Evolutionary conservation across 805 yeast species (phyloP).

Genomic region (Metschnikowia reukaufii): DNA sequence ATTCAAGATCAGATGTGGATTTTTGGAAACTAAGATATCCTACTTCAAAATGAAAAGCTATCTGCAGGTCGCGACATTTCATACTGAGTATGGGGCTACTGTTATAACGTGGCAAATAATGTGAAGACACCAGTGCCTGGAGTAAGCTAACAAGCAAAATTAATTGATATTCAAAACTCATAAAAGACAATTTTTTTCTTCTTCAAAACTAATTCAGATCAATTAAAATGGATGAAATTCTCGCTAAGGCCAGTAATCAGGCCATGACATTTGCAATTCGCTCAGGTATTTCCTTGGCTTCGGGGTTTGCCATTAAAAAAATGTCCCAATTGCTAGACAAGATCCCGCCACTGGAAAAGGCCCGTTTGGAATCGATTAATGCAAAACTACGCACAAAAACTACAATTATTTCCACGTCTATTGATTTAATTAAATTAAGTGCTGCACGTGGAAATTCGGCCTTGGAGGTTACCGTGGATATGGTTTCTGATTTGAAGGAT

Average conservation of each 20-base stretch:
- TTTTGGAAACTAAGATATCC: too few species aligned
- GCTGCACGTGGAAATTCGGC: conserved; percentile 63
- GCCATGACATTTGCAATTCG: conserved; percentile 78
- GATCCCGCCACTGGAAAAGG: conserved; percentile 55
- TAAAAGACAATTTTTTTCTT: too few species aligned
- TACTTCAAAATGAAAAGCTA: too few species aligned
- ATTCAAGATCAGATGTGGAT: too few species aligned
- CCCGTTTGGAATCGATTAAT: conserved; percentile 41
- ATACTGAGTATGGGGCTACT: too few species aligned
- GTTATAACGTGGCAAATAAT: too few species aligned
- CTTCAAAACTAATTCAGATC: neutral
- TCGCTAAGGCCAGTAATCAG: conserved; percentile 65
- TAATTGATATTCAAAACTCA: neutral
- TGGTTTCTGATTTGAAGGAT: conserved; percentile 54
- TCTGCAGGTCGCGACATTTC: too few species aligned
- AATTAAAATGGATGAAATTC: conserved; percentile 40
- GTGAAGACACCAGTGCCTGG: too few species aligned
- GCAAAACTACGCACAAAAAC: conserved; percentile 56
- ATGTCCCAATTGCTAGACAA: conserved; percentile 55
- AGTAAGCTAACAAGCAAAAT: neutral
- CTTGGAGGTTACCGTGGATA: conserved; percentile 51
- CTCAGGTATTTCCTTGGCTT: conserved; percentile 73
- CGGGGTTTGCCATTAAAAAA: conserved; percentile 68
- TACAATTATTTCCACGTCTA: conserved; percentile 60
- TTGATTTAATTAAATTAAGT: conserved; percentile 62